Evolutionary conservation across 768 basidiomycete genomes (phyloP), one percentile per base, ranked within the genome.

Genomic region (Boletus subparvulus): DNA sequence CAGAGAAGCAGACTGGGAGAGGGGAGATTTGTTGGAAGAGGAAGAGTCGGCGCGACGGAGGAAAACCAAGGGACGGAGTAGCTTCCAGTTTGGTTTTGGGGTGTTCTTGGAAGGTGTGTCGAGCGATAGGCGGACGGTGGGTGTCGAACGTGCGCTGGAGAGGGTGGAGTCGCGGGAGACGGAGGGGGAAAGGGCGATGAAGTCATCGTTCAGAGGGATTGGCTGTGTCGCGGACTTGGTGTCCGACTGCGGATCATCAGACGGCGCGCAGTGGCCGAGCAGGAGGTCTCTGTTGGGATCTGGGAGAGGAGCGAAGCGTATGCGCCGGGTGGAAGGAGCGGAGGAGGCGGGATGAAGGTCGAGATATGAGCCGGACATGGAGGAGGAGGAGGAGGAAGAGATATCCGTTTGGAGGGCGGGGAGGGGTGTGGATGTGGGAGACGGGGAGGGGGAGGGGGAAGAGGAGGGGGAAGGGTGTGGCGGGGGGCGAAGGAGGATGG

Each of bases 281-380:
- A 42, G 60, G 58, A 42, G 60, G 58, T 81, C 78, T 49, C 83
- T 78, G 24, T 83, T 78, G 2, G 90, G 88, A 62, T 90, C 87
- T 1, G 93, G 93, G 17, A 94, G 81, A 1, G 93, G 93, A 0
- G 93, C 92, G 60, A 94, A 94, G 58, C 89, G 83, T 56, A 94
- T 93, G 36, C 63, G 69, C 28, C 67, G 71, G 11, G 63, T 55
- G 36, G 62, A 60, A 0, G 49, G 51, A 0, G 59, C 16, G n/a
- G 61, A 55, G 8, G 60, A 51, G 4, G 53, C 14, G 19, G 43
- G 55, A n/a, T 43, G 56, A 4, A 56, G 56, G 50, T 69, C 61
- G 26, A 51, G 48, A 50, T 50, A 65, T 3, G 67, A 68, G 35
- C 47, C 57, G 9, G 68, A 65, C 2, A 59, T 8, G 41, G 68